Percentiles rank a stretch among this genome's conserved stretches.
These are phyloP conservation scores for Carallia brachiata DNA, from an alignment of 345 rosid genomes.

Conservation along the genomic window DNA sequence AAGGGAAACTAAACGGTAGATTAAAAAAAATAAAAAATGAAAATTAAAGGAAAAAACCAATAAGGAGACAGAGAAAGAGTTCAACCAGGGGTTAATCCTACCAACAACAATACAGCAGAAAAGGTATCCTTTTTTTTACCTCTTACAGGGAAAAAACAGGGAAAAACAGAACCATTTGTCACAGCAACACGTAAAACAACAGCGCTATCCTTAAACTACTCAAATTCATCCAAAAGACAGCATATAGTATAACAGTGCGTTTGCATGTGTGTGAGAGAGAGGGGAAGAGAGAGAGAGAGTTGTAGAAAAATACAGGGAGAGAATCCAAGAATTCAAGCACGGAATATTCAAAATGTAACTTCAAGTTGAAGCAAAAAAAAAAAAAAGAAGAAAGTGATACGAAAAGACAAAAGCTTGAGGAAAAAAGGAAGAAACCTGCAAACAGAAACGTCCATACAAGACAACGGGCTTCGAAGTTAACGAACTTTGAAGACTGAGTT, in stretches of 20 bases:
- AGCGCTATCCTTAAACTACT: not conserved
- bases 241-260: conserved; percentile 5
- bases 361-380: not conserved
- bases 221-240: conserved; percentile 24
- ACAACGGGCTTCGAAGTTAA: conserved; percentile 47
- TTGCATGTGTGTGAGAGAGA: not conserved
- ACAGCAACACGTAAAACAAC: not conserved
- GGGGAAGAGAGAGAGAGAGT: not conserved
- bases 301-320: not conserved
- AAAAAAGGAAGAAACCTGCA: conserved; percentile 25
- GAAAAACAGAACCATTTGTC: not conserved
- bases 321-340: conserved; percentile 15
- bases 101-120: no score
- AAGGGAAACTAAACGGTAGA: not conserved
- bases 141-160: conserved; percentile 6
- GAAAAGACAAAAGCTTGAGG: conserved; percentile 44
- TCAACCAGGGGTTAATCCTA: no score
- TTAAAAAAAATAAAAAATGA: not conserved
- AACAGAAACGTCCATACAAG: not conserved
- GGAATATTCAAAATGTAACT: conserved; percentile 12
- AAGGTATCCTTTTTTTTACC: no score
- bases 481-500: conserved; percentile 28
- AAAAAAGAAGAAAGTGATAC: conserved; percentile 12
- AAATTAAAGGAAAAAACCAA: not conserved
- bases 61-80: not conserved